Evolutionary conservation across 805 yeast species (phyloP).

Genomic region (Pichia phayaonensis): DNA sequence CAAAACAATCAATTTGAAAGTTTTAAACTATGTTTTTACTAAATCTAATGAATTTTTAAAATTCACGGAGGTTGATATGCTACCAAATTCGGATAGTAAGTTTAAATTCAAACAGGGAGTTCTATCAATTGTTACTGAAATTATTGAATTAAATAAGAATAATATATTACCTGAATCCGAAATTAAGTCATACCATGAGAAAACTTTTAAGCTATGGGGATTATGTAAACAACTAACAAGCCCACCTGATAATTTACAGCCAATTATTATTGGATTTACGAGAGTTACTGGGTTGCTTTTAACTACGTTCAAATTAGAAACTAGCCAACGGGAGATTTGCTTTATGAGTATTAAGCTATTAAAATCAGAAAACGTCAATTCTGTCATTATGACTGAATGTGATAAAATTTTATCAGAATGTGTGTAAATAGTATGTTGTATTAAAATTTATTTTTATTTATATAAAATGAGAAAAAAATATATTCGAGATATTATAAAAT

Average conservation of each 20-base stretch:
- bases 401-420: constrained; percentile 13
- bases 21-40: neutral
- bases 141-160: constrained; percentile 5
- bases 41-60: neutral
- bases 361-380: constrained; percentile 34
- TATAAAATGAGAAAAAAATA: neutral
- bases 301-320: neutral
- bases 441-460: neutral
- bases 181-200: neutral
- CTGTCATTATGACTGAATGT: constrained; percentile 37
- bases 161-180: neutral
- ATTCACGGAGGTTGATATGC: constrained; percentile 1
- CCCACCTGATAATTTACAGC: constrained; percentile 34
- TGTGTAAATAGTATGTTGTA: neutral
- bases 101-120: constrained; percentile 22
- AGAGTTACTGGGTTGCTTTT: constrained; percentile 17
- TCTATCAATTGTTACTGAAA: constrained; percentile 11
- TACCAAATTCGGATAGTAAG: constrained; percentile 9
- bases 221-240: constrained; percentile 13
- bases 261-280: constrained; percentile 46
- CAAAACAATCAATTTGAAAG: neutral
- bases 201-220: constrained; percentile 1
- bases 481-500: neutral
- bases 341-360: constrained; percentile 27
- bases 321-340: constrained; percentile 41